A percentile compares a stretch with the other conserved stretches of the same genome.
phyloP scores from a whole-genome alignment of 768 basidiomycete species.

The Suillus plorans region DNA sequence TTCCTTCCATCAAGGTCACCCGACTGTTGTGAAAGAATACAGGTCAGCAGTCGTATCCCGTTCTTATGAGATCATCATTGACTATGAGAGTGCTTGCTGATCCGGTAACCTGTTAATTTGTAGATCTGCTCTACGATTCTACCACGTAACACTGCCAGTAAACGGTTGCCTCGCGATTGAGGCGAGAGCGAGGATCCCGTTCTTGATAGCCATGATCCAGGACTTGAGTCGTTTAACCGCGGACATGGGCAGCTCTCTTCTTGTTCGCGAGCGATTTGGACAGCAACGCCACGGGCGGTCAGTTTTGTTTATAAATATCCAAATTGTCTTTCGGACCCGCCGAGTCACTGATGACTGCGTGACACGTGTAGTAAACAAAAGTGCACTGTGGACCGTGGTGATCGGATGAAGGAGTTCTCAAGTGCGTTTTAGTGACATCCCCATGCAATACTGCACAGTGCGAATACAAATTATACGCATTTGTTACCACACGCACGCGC shows the following conservation, averaged over 20 bases:
- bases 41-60: neutral
- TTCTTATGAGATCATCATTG: neutral
- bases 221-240: neutral
- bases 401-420: conserved; percentile 47
- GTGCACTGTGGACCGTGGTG: conserved; percentile 60
- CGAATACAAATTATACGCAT: neutral
- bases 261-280: neutral
- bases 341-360: neutral
- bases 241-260: neutral
- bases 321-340: neutral
- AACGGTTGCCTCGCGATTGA: neutral
- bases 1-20: neutral
- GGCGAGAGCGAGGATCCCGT: neutral
- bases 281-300: neutral
- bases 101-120: neutral
- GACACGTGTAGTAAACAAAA: conserved; percentile 35
- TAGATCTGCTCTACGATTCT: neutral
- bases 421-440: conserved; percentile 25
- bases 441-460: neutral
- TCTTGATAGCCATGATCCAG: neutral
- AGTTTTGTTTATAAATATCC: neutral
- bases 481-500: conserved; percentile 61
- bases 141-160: neutral
- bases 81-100: neutral
- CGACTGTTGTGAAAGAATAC: neutral